Evolutionary conservation across 208 protist species (phyloP).

Genomic region (Porcisia deanei): DNA sequence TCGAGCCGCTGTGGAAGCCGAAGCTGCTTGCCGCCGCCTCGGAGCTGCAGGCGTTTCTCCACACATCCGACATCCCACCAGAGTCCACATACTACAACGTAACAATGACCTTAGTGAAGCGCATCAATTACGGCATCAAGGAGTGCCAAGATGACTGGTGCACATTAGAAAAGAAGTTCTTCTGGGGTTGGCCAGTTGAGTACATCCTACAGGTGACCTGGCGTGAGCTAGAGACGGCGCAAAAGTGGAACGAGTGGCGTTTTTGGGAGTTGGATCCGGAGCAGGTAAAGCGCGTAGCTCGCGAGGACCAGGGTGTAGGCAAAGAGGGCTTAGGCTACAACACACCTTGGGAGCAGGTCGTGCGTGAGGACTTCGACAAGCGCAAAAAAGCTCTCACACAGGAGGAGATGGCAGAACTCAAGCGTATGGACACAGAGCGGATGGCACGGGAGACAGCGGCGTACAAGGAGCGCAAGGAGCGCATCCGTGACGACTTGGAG

Average conservation of each 20-base stretch:
- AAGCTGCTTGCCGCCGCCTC: constrained; percentile 85
- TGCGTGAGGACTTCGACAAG: constrained; percentile 92
- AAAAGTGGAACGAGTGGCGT: constrained; percentile 94
- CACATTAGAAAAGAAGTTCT: constrained; percentile 91
- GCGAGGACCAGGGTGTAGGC: constrained; percentile 89
- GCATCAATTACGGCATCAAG: constrained; percentile 86
- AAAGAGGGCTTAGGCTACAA: constrained; percentile 85
- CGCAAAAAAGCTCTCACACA: constrained; percentile 92
- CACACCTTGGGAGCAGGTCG: constrained; percentile 89
- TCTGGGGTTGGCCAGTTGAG: constrained; percentile 93
- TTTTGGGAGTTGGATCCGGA: constrained; percentile 93
- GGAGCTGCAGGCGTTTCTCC: constrained; percentile 86
- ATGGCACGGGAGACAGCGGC: constrained; percentile 90
- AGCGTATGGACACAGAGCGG: constrained; percentile 92
- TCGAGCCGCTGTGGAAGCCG: constrained; percentile 92
- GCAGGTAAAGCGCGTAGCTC: constrained; percentile 90
- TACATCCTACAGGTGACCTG: constrained; percentile 92
- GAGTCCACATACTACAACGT: constrained; percentile 93
- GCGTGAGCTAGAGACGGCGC: constrained; percentile 90
- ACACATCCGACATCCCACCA: constrained; percentile 84
- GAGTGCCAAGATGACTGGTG: constrained; percentile 92
- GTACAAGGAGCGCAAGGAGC: constrained; percentile 92
- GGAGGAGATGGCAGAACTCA: constrained; percentile 93
- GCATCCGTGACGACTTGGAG: constrained; percentile 88
- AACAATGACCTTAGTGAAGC: constrained; percentile 91